Base-by-base conservation (phyloP, 345 rosid genomes). In the Punica granatum region DNA sequence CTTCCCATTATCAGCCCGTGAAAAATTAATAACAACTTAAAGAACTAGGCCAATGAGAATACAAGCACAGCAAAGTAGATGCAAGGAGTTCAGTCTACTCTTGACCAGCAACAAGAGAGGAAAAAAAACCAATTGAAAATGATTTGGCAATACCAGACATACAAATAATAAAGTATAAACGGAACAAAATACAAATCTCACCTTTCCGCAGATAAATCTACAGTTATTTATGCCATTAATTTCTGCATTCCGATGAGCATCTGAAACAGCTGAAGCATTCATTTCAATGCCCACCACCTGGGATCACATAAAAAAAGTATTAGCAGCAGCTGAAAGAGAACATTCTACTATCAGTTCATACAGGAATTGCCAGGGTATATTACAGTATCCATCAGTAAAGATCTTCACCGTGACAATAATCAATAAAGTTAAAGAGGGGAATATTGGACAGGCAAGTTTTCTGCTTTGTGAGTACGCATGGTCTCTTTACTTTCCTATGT, bases 261-360 rank as follows among this genome's bases (percentile, higher is more conserved):
- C 98, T 70, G 80, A 82, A 67, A 94, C 96, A 23, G 99, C 98
- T 53, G 99, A 94, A 63, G 93, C 92, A 75, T 94, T 94, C 97
- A 91, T 88, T 83, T 94, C 99, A 77, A 91, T 84, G 70, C 99
- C 99, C 36, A 94, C 79, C 64, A 91, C 96, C 99, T 89, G 82
- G 67, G 73, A 70, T 66, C n/a, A 72, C 21, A 64, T 28, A 58
- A 56, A 33, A 46, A 58, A 67, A 60, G 62, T 41, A 67, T 36
- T 19, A 31, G 70, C 68, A 71, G 58, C 43, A 36, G 25, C 28
- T 11, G 39, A 44, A 68, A 13, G 19, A 42, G 31, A 31, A 28
- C 31, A 51, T 69, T 36, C 35, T 36, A 8, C 7, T 58, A 34
- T 69, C 7, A 28, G 10, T 1, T 9, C 48, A 34, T 46, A 43